Evolutionary conservation across 2,329 filamentous ascomycete genomes (phyloP), one percentile per base, ranked within the genome.

Genomic region (Sporothrix mexicana): DNA sequence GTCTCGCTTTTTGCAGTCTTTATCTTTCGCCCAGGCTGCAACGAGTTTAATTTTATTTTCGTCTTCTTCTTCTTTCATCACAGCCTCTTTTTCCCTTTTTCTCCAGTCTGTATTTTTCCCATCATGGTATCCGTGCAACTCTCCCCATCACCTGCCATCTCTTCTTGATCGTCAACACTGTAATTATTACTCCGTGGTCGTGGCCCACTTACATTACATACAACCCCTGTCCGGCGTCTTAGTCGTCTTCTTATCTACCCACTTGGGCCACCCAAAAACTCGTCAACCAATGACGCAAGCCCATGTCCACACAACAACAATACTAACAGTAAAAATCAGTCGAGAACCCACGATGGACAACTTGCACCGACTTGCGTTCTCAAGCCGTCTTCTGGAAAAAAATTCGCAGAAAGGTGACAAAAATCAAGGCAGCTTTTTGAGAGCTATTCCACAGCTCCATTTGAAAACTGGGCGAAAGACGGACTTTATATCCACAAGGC

Each of bases 251-350:
- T 69, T 68, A 72, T 72, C 62, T 69, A 20, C 45, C 13, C 51
- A 55, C 47, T 51, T 51, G 15, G 30, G n/a, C 47, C 47, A 51
- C 30, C 17, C 17, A 49, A 36, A 64, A 20, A 36, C 43, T 72
- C 64, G 66, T 69, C 71, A 69, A 69, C 71, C 71, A 72, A 72
- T 72, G 71, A 69, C 71, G 71, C 71, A 72, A 72, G 71, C 71
- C 53, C 7, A 7, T 36, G 30, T 7, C 15, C 15, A 23, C 36
- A 9, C 62, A 47, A 36, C 17, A 30, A 36, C 67, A 15, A 45
- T 17, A 23, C 45, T 20, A 53, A 20, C 23, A 55, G 13, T 15
- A 57, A 43, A 55, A 45, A 41, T n/a, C 15, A n/a, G 36, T 25
- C 5, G 17, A 49, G 20, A 4, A 17, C 41, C 17, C 43, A 55